These are phyloP conservation scores for Vigna mungo DNA, from an alignment of 306 rosid genomes.

Conservation along the genomic window DNA sequence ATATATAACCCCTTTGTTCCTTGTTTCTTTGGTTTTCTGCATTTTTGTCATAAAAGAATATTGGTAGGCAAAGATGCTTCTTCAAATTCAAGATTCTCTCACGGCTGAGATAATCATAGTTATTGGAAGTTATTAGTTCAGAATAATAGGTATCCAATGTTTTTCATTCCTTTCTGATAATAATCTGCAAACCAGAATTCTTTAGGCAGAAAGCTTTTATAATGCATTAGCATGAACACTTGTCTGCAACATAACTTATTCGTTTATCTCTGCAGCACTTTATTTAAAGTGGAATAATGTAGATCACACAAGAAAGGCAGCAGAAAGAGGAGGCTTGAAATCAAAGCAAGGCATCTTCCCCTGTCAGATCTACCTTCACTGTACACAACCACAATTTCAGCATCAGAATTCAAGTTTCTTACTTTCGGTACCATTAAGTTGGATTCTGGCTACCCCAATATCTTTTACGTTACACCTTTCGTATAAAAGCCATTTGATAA, in stretches of 20 bases:
- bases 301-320: slow-evolving; percentile 37
- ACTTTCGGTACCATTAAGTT: neutral
- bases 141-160: slow-evolving; percentile 22
- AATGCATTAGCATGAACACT: neutral
- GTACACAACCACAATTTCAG: neutral
- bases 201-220: slow-evolving; percentile 17
- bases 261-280: neutral
- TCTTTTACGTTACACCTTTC: neutral
- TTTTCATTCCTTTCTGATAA: neutral
- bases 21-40: slow-evolving; percentile 24
- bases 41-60: slow-evolving; percentile 35
- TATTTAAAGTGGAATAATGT: neutral
- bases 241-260: neutral
- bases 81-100: slow-evolving; percentile 27
- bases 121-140: slow-evolving; percentile 12
- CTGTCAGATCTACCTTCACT: neutral
- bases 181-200: slow-evolving; percentile 24
- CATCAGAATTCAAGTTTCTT: slow-evolving; percentile 13
- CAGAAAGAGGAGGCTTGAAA: slow-evolving; percentile 20
- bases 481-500: neutral
- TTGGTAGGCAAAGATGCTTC: slow-evolving; percentile 35
- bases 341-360: slow-evolving; percentile 35
- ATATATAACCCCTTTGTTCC: slow-evolving; percentile 1
- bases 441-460: slow-evolving; percentile 2
- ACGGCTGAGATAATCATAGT: slow-evolving; percentile 23